Evolutionary conservation across 2,329 filamentous ascomycete genomes (phyloP).

Genomic region (Dryadomyces quercus-mongolicae): DNA sequence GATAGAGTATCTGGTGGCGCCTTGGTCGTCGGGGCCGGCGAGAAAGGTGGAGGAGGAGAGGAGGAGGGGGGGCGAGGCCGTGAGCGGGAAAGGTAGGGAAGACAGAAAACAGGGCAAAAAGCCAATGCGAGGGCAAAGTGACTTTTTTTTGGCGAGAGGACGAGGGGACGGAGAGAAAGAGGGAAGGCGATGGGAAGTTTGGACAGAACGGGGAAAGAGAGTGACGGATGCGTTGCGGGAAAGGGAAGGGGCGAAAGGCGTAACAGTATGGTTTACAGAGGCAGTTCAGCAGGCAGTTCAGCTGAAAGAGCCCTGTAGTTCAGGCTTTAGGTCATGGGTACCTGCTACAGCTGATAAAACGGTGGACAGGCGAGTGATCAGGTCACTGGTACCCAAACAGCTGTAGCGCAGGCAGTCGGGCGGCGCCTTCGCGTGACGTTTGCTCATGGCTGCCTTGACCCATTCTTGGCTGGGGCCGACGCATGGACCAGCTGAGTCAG

Average conservation of each 20-base stretch:
- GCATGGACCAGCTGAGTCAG: not conserved
- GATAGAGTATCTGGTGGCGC: too few relatives aligned
- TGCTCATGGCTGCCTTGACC: slow-evolving; percentile 12
- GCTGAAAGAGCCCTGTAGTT: not conserved
- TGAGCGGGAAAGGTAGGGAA: not conserved
- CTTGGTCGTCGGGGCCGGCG: not conserved
- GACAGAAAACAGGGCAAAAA: not conserved
- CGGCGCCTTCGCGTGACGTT: slow-evolving; percentile 10
- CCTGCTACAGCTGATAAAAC: not conserved
- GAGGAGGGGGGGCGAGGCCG: not conserved
- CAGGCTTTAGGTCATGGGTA: not conserved
- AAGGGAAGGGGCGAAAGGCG: not conserved
- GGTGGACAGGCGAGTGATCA: not conserved
- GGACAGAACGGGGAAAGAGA: not conserved
- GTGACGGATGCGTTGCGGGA: too few relatives aligned
- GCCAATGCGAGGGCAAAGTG: not conserved
- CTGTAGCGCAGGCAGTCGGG: not conserved
- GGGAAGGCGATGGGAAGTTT: not conserved
- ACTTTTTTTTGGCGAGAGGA: not conserved
- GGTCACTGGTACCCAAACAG: not conserved
- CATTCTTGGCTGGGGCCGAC: slow-evolving; percentile 3
- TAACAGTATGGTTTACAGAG: not conserved
- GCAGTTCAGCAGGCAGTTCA: not conserved
- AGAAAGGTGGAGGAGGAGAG: not conserved
- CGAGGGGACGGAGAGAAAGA: not conserved